Conservation (phyloP, 23 red algal genomes). For the Gracilaria gracilis region DNA sequence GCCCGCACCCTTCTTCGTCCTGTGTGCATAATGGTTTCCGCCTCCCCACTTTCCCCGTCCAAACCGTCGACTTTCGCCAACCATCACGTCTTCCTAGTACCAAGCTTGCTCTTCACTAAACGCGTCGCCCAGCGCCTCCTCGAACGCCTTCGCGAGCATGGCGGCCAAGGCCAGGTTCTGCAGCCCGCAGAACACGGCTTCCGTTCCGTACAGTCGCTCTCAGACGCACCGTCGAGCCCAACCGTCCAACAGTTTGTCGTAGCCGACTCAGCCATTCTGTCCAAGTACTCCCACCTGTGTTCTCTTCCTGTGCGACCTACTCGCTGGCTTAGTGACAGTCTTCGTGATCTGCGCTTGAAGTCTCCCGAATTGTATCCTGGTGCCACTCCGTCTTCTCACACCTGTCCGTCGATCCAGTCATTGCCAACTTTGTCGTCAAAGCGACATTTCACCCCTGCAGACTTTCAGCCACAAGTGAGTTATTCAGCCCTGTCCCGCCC, state of each 20-base stretch:
- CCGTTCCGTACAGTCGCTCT: neutral
- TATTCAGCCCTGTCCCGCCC: neutral
- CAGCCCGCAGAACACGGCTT: slow-evolving; percentile 21
- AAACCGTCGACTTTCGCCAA: slow-evolving; percentile 15
- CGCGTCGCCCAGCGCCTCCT: slow-evolving; percentile 15
- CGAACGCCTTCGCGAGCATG: slow-evolving; percentile 24
- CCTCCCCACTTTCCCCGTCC: neutral
- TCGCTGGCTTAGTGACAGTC: slow-evolving; percentile 47
- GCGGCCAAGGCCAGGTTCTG: slow-evolving; percentile 31
- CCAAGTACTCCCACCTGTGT: slow-evolving; percentile 39
- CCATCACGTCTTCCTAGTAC: slow-evolving; percentile 41
- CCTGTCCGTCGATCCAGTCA: neutral
- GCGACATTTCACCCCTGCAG: neutral
- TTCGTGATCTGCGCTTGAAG: slow-evolving; percentile 53
- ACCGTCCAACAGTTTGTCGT: slow-evolving; percentile 5
- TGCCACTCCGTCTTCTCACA: neutral
- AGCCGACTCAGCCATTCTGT: slow-evolving; percentile 34
- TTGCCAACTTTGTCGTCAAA: neutral
- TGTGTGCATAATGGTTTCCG: neutral
- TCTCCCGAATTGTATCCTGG: slow-evolving; percentile 12
- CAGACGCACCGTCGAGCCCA: neutral
- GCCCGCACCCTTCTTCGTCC: neutral
- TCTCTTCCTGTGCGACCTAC: slow-evolving; percentile 19
- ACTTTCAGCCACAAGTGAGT: slow-evolving; percentile 11
- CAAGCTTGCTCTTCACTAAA: slow-evolving; percentile 51